Conservation (phyloP, 306 rosid species). For the Cicer bijugum region DNA sequence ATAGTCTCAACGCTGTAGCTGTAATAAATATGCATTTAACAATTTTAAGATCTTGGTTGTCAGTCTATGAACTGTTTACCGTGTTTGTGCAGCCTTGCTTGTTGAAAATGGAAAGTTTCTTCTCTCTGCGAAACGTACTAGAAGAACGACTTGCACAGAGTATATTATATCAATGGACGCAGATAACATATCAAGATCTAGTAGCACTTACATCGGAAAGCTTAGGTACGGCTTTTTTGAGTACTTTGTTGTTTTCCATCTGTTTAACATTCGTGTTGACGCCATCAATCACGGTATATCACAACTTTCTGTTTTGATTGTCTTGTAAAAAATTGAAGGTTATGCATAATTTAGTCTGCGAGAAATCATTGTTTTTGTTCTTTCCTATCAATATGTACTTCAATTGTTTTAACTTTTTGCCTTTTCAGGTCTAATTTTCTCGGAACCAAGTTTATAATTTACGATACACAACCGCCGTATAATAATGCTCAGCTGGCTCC, state of each 20-base stretch:
- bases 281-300: neutral
- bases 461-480: slow-evolving; percentile 90
- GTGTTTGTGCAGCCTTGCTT: slow-evolving; percentile 72
- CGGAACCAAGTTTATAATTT: slow-evolving; percentile 93
- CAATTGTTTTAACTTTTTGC: neutral
- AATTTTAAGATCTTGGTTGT: neutral
- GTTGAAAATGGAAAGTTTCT: slow-evolving; percentile 98
- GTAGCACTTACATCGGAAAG: slow-evolving; percentile 87
- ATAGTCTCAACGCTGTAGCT: neutral
- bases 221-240: slow-evolving; percentile 62
- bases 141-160: slow-evolving; percentile 92
- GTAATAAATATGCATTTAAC: neutral
- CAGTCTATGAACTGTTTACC: slow-evolving; percentile 33
- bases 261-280: slow-evolving; percentile 3
- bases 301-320: neutral
- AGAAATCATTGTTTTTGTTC: neutral
- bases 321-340: neutral
- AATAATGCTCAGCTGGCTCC: slow-evolving; percentile 69
- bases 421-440: slow-evolving; percentile 89
- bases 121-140: slow-evolving; percentile 85
- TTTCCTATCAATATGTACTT: slow-evolving; percentile 8
- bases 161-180: slow-evolving; percentile 92
- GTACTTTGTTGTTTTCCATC: neutral
- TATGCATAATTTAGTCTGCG: neutral
- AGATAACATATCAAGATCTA: slow-evolving; percentile 88